Evolutionary conservation across 495 filamentous ascomycete species (phyloP).

Genomic region (Neurospora sublineolata): DNA sequence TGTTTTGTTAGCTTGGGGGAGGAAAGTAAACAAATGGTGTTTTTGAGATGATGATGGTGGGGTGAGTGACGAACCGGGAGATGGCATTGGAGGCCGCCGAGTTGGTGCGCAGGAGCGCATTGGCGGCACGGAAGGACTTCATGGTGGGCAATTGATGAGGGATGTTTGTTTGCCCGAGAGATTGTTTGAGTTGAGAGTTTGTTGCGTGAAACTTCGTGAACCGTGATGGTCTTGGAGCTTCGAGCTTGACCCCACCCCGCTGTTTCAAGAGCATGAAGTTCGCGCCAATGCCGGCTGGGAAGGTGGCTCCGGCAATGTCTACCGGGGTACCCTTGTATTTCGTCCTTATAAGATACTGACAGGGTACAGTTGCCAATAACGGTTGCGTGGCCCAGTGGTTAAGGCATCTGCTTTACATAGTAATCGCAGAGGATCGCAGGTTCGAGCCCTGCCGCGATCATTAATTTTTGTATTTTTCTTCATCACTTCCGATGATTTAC

Average conservation of each 20-base stretch:
- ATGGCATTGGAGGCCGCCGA: background rate
- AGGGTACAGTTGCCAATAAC: fast-evolving
- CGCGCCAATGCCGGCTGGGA: background rate
- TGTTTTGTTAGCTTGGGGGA: background rate
- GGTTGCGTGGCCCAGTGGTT: slow-evolving; percentile 31
- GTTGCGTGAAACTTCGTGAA: background rate
- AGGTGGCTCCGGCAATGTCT: background rate
- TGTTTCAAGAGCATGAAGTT: background rate
- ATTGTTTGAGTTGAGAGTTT: background rate
- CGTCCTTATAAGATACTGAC: fast-evolving
- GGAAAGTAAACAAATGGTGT: background rate
- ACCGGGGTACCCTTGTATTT: background rate
- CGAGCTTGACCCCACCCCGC: background rate
- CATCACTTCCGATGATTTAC: background rate
- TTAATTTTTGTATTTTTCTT: slow-evolving; percentile 10
- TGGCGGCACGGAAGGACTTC: slow-evolving; percentile 13
- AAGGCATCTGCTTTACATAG: slow-evolving; percentile 31
- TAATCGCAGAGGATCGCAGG: slow-evolving; percentile 35
- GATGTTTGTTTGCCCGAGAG: background rate
- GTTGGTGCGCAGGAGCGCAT: slow-evolving; percentile 11
- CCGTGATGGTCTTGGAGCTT: slow-evolving; percentile 1
- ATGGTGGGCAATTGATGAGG: slow-evolving; percentile 4
- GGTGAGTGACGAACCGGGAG: slow-evolving; percentile 1
- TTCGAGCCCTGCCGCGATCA: slow-evolving; percentile 41
- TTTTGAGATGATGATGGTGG: background rate